Conservation (phyloP, 306 rosid genomes). For the Cucumis melo region DNA sequence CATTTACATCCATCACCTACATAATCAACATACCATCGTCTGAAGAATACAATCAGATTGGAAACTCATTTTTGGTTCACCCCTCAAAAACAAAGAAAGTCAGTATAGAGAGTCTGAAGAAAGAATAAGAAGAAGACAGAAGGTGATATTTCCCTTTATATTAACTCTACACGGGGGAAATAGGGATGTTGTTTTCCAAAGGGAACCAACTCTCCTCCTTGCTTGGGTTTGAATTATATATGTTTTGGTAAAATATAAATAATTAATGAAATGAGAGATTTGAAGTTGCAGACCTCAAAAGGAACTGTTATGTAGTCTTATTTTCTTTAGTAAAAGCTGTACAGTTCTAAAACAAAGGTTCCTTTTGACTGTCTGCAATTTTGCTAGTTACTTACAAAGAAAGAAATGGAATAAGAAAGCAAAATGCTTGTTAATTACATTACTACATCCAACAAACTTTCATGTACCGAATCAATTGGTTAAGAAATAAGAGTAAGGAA, state of each 20-base stretch:
- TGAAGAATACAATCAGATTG: not conserved
- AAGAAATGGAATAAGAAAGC: not conserved
- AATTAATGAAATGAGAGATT: not conserved
- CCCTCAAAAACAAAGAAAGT: not conserved
- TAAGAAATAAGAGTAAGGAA: no score
- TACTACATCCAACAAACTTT: not conserved
- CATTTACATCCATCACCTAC: not conserved
- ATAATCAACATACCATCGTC: not conserved
- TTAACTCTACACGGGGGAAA: not conserved
- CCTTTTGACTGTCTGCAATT: not conserved
- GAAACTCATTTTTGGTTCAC: not conserved
- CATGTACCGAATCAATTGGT: not conserved
- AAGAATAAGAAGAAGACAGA: not conserved
- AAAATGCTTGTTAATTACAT: not conserved
- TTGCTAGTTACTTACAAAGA: not conserved
- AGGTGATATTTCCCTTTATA: not conserved
- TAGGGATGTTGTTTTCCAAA: constrained; percentile 2
- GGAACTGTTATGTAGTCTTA: not conserved
- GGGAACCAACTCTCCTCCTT: not conserved
- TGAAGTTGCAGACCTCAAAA: constrained; percentile 1
- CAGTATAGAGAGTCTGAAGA: not conserved
- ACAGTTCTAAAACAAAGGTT: not conserved
- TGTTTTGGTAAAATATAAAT: not conserved
- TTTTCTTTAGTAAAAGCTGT: not conserved
- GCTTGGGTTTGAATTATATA: not conserved